phyloP scores from a whole-genome alignment of 352 stramenopile genomes.

The Phytophthora podocarpi region DNA sequence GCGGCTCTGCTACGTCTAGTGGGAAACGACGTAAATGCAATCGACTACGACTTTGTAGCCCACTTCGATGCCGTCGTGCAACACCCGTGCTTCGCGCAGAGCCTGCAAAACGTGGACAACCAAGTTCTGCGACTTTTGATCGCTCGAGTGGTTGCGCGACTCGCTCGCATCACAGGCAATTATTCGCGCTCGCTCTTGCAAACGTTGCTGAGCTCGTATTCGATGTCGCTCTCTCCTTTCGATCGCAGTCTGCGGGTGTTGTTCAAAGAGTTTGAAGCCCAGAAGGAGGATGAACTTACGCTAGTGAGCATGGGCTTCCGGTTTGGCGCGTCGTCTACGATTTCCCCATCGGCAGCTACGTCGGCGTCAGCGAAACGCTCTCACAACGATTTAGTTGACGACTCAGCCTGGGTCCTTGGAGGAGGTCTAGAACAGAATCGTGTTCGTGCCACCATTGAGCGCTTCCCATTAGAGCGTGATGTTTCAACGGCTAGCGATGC shows the following conservation, averaged over 20 bases:
- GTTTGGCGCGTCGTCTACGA: conserved; percentile 62
- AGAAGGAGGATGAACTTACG: conserved; percentile 50
- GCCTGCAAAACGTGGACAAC: conserved; percentile 27
- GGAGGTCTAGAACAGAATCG: conserved; percentile 69
- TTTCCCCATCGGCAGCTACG: conserved; percentile 25
- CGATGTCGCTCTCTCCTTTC: conserved; percentile 64
- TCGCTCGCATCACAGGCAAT: conserved; percentile 45
- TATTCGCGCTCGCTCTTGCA: conserved; percentile 63
- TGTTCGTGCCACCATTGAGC: conserved; percentile 71
- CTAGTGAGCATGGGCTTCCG: conserved; percentile 61
- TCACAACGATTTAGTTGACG: conserved; percentile 59
- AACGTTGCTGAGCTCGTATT: conserved; percentile 65
- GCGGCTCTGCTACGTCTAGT: conserved; percentile 39
- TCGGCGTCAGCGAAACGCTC: conserved; percentile 42
- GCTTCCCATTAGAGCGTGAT: conserved; percentile 65
- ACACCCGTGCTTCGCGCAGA: conserved; percentile 34
- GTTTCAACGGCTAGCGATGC: conserved; percentile 35
- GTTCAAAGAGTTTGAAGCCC: conserved; percentile 60
- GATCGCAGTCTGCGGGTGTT: conserved; percentile 63
- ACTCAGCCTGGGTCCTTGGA: conserved; percentile 67
- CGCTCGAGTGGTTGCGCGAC: conserved; percentile 43
- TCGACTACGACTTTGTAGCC: conserved; percentile 44
- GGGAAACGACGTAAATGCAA: conserved; percentile 10
- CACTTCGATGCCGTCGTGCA: conserved; percentile 42
- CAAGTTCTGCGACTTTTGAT: conserved; percentile 34